phyloP scores from a whole-genome alignment of 805 yeast genomes.

The Myxozyma neglecta region DNA sequence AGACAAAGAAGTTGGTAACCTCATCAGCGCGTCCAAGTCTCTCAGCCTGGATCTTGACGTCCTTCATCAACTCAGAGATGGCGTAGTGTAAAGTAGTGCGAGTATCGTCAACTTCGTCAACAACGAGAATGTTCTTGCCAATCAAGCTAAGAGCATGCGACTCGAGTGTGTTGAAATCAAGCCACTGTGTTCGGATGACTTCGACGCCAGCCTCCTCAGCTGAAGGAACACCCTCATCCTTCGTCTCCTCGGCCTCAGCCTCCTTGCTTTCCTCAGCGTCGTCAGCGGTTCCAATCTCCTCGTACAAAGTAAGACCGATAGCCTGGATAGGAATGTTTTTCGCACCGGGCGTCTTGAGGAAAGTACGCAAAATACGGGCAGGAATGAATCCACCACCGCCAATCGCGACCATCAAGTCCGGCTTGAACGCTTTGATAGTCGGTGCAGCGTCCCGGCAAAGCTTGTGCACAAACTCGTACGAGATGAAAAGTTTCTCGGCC shows the following conservation, averaged over 20 bases:
- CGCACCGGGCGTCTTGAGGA: constrained; percentile 80
- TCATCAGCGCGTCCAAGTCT: constrained; percentile 59
- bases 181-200: constrained; percentile 87
- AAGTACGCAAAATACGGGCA: constrained; percentile 92
- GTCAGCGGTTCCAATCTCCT: constrained; percentile 62
- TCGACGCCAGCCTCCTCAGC: constrained; percentile 62
- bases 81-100: constrained; percentile 89
- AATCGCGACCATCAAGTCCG: constrained; percentile 89
- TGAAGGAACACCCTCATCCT: constrained; percentile 42
- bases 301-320: constrained; percentile 87
- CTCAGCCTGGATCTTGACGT: constrained; percentile 59
- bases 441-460: constrained; percentile 69
- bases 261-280: constrained; percentile 45
- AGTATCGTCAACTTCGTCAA: constrained; percentile 90
- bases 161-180: constrained; percentile 71
- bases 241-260: constrained; percentile 42
- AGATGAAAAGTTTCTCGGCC: constrained; percentile 50
- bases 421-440: constrained; percentile 60
- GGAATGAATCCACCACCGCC: constrained; percentile 98
- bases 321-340: constrained; percentile 95
- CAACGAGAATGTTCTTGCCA: constrained; percentile 78
- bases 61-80: constrained; percentile 68
- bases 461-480: constrained; percentile 81
- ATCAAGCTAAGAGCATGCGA: constrained; percentile 72
- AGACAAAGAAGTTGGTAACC: constrained; percentile 67